Conservation (phyloP, 768 basidiomycete species). For the Phaeolepiota aurea region DNA sequence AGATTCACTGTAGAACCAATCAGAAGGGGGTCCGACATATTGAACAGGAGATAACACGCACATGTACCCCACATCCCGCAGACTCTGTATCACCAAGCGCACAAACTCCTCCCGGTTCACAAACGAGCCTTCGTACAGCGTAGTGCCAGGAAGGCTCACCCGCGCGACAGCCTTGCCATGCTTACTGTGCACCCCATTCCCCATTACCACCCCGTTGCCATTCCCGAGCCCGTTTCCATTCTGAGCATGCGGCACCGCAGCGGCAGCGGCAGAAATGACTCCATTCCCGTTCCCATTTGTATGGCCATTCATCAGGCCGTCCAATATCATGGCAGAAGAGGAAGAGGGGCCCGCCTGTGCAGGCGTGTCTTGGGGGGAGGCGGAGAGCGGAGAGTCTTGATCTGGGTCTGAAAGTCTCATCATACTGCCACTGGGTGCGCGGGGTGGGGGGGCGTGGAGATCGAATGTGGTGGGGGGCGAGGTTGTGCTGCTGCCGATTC, state of each 20-base stretch:
- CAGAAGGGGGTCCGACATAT: neutral
- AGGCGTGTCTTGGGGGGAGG: conserved; percentile 32
- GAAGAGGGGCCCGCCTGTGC: conserved; percentile 48
- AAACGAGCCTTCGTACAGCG: conserved; percentile 69
- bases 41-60: conserved; percentile 22
- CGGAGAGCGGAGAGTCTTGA: conserved; percentile 33
- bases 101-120: conserved; percentile 89
- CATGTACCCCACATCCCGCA: conserved; percentile 82
- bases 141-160: conserved; percentile 64
- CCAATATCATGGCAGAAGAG: conserved; percentile 12
- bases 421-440: conserved; percentile 17
- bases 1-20: conserved; percentile 53
- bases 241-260: neutral
- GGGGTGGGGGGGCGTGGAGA: conserved; percentile 20
- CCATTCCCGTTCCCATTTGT: conserved; percentile 35
- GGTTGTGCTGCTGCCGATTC: conserved; percentile 36
- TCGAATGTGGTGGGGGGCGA: conserved; percentile 22
- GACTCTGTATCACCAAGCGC: conserved; percentile 78
- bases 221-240: conserved; percentile 23
- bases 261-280: conserved; percentile 14
- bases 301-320: conserved; percentile 27
- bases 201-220: conserved; percentile 17
- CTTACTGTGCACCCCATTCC: conserved; percentile 41
- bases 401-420: conserved; percentile 50
- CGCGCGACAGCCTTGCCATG: conserved; percentile 45